A percentile compares a stretch with the other conserved stretches of the same genome.
These are phyloP conservation scores for Gossypium arboreum DNA, from an alignment of 345 rosid genomes.

Conservation along the genomic window DNA sequence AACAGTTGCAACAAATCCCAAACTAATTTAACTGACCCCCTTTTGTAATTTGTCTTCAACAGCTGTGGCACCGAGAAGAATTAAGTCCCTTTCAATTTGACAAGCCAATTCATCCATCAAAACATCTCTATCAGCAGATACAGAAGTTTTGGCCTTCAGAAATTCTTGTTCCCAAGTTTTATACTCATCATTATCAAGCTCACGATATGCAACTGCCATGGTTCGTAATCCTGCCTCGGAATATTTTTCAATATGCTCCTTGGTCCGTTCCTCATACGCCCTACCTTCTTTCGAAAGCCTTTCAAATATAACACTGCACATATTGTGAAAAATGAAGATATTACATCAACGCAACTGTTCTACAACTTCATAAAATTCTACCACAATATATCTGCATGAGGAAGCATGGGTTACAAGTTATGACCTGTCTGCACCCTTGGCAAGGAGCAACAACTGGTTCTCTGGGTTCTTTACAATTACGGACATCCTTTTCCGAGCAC, in stretches of 20 bases:
- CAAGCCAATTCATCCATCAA: conserved; percentile 52
- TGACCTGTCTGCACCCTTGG: conserved; percentile 96
- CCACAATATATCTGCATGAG: background rate
- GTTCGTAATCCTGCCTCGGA: conserved; percentile 78
- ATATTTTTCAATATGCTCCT: conserved; percentile 50
- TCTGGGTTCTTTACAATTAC: conserved; percentile 66
- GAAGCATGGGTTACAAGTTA: conserved; percentile 23
- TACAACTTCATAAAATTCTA: conserved; percentile 13
- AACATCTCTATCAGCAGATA: conserved; percentile 52
- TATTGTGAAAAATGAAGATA: conserved; percentile 12
- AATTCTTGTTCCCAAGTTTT: conserved; percentile 54
- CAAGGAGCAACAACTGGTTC: conserved; percentile 54
- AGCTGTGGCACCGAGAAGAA: conserved; percentile 93
- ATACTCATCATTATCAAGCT: conserved; percentile 62
- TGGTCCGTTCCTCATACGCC: conserved; percentile 49
- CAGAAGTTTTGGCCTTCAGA: conserved; percentile 47
- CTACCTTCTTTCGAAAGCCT: conserved; percentile 58
- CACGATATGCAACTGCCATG: conserved; percentile 68
- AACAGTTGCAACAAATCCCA: conserved; percentile 1
- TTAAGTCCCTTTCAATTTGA: conserved; percentile 59
- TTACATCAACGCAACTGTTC: conserved; percentile 14
- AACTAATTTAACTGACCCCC: conserved; percentile 46
- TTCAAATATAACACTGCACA: conserved; percentile 65
- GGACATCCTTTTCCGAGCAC: conserved; percentile 88
- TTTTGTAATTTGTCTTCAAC: conserved; percentile 91